Evolutionary conservation across 2,329 filamentous ascomycete species (phyloP), one percentile per base, ranked within the genome.

Genomic region (Microsporum canis): DNA sequence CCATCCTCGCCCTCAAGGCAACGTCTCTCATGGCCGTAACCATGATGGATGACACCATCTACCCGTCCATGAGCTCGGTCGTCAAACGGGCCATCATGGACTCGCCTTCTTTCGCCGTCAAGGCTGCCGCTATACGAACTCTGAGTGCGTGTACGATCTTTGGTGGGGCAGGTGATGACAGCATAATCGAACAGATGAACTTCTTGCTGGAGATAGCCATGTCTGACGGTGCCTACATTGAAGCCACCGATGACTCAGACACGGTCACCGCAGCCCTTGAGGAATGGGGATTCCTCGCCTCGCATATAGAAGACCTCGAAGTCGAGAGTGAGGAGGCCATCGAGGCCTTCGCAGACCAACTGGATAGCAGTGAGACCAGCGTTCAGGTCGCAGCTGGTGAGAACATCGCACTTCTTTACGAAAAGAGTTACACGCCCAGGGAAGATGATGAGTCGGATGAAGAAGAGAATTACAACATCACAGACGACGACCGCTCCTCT

Each of bases 321-420:
- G 81, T 82, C 14, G 80, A 85, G 63, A 89, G 87, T 36, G 85
- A 89, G 65, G 76, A 83, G 33, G 87, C 88, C 14, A 82, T 94
- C 67, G 88, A 94, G 59, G 85, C 87, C 1, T 90, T 96, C 67
- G 85, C 89, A 47, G 90, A 95, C 56, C 91, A 95, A 73, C 85
- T 96, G 17, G 85, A 91, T 63, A 90, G 88, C 71, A 80, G 80
- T 36, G 85, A 90, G 62, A 77, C 84, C 0, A 78, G 82, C 6
- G 88, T 95, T 0, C 89, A 94, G 68, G 84, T 89, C 53, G 84
- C 87, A 2, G 87, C 89, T 0, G 89, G 87, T 2, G 83, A 87
- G 69, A 89, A 89, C 71, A 91, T 95, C 62, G 90, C 90, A 0
- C 78, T 95, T 7, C 78, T 95, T 8, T 92, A 89, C 68, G 91